A percentile compares a stretch with the other conserved stretches of the same genome.
phyloP scores from a whole-genome alignment of 768 basidiomycete species.

The Leucocoprinus sp. region DNA sequence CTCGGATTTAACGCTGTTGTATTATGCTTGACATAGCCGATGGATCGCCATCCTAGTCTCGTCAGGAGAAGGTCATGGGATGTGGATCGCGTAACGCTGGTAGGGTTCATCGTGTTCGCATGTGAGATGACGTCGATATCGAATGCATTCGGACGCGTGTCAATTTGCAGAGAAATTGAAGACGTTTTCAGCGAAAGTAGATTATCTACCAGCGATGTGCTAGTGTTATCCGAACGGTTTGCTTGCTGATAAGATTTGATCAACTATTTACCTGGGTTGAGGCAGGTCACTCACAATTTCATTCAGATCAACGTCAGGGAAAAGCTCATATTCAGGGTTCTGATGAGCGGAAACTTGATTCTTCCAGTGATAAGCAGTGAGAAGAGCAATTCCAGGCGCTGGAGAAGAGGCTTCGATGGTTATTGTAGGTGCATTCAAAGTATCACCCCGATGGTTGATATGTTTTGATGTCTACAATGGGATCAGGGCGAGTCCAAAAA shows the following conservation, averaged over 20 bases:
- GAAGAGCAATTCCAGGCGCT: constrained; percentile 23
- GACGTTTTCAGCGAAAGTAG: constrained; percentile 18
- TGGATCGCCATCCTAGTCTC: constrained; percentile 24
- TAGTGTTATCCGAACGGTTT: constrained; percentile 14
- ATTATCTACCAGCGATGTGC: constrained; percentile 16
- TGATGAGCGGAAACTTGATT: constrained; percentile 14
- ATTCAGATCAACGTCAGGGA: constrained; percentile 19
- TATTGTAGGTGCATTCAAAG: constrained; percentile 23
- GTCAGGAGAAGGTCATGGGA: constrained; percentile 19
- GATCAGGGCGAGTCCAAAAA: background rate
- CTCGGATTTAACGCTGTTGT: constrained; percentile 16
- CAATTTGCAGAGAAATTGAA: constrained; percentile 21
- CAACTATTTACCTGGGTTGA: background rate
- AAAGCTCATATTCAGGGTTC: constrained; percentile 24
- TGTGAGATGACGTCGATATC: constrained; percentile 22
- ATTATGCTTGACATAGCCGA: constrained; percentile 22
- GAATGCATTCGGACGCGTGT: constrained; percentile 21
- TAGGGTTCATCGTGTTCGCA: constrained; percentile 15
- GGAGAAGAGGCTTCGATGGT: constrained; percentile 26
- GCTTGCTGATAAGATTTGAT: background rate
- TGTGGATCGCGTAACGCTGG: constrained; percentile 12
- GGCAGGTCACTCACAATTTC: constrained; percentile 12
- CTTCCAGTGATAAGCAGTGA: constrained; percentile 26
- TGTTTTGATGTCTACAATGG: constrained; percentile 19
- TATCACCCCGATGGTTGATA: constrained; percentile 26